A percentile compares a stretch with the other conserved stretches of the same genome.
These are phyloP conservation scores for Cicer judaicum DNA, from an alignment of 306 rosid species.

Conservation along the genomic window DNA sequence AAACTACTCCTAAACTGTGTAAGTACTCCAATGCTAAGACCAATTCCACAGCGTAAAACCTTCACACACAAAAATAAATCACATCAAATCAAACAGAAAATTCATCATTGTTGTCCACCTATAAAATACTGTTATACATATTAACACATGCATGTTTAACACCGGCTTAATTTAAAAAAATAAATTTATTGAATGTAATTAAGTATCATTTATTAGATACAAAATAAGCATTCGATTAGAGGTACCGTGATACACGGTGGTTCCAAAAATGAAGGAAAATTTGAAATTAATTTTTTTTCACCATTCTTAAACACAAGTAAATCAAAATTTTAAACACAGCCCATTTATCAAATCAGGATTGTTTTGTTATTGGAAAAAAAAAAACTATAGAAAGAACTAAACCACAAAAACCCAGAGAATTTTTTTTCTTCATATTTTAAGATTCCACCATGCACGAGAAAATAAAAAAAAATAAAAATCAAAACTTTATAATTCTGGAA, in stretches of 20 bases:
- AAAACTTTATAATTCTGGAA: background rate
- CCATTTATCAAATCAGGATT: background rate
- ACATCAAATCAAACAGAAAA: background rate
- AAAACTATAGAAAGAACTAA: background rate
- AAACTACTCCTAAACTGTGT: conserved; percentile 75
- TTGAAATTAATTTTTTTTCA: background rate
- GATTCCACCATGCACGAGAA: background rate
- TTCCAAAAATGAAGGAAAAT: background rate
- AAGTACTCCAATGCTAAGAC: conserved; percentile 77
- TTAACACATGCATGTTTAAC: too few species aligned
- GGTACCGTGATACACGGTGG: too few species aligned
- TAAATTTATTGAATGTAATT: too few species aligned
- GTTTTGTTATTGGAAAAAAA: background rate
- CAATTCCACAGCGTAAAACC: conserved; percentile 92
- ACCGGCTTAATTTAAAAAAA: too few species aligned
- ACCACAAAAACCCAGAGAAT: background rate
- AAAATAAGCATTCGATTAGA: too few species aligned
- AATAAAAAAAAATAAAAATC: background rate
- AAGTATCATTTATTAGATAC: too few species aligned
- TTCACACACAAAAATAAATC: conserved; percentile 1
- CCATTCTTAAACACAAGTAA: background rate
- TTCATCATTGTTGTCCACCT: background rate
- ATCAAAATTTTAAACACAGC: background rate
- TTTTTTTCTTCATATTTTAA: background rate
- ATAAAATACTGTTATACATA: too few species aligned